phyloP scores from a whole-genome alignment of 495 filamentous ascomycete species.

The Astrothelium subdiscretum region DNA sequence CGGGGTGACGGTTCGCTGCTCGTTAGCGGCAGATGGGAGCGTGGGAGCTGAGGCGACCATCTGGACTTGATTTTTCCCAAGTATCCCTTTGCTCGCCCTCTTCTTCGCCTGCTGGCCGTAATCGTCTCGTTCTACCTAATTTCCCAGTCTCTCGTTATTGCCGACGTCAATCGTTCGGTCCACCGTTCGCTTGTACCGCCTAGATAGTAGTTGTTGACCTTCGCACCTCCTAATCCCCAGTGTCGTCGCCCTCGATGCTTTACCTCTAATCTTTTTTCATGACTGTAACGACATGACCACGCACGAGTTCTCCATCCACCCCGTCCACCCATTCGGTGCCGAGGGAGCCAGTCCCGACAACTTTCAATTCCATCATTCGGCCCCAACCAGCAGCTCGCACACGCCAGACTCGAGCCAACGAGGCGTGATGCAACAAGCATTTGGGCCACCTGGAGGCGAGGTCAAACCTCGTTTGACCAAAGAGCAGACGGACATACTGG shows the following conservation, averaged over 20 bases:
- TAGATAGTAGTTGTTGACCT: not conserved
- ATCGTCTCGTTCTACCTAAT: not conserved
- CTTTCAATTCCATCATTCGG: not conserved
- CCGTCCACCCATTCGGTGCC: not conserved
- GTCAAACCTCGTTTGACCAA: conserved; percentile 34
- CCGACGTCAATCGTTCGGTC: not conserved
- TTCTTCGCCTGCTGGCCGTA: not conserved
- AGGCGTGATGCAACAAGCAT: not conserved
- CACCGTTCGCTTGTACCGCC: not conserved
- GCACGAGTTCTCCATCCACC: not conserved
- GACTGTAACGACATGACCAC: conserved; percentile 1
- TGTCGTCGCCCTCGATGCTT: not conserved
- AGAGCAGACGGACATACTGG: conserved; percentile 33
- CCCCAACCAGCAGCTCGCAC: not conserved
- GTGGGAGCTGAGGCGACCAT: too few species aligned
- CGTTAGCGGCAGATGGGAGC: not conserved
- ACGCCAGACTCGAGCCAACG: not conserved
- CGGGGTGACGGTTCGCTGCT: not conserved
- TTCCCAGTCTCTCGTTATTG: not conserved
- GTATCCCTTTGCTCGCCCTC: not conserved
- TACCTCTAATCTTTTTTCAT: not conserved
- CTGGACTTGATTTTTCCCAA: too few species aligned
- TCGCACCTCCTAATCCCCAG: not conserved
- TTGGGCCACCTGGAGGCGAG: conserved; percentile 15
- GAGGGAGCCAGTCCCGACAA: not conserved